These are phyloP conservation scores for Beauveria australis DNA, from an alignment of 2,329 filamentous ascomycete species.

Conservation along the genomic window DNA sequence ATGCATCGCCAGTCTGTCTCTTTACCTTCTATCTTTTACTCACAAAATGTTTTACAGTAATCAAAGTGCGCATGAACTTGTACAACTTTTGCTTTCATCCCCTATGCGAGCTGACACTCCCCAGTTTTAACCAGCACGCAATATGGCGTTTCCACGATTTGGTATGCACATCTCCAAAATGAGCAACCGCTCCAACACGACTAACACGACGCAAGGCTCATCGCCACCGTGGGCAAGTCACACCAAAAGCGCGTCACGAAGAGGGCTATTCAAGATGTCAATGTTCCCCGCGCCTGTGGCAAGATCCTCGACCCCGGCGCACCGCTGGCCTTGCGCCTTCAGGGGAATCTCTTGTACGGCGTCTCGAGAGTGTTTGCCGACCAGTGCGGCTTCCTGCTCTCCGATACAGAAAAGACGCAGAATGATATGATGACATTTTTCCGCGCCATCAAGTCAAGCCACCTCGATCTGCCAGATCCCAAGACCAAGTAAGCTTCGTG, in stretches of 20 bases:
- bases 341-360: conserved; percentile 81
- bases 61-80: conserved; percentile 57
- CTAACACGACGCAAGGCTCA: conserved; percentile 53
- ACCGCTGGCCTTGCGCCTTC: conserved; percentile 81
- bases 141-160: conserved; percentile 91
- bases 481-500: conserved; percentile 55
- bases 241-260: conserved; percentile 65
- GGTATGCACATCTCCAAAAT: conserved; percentile 46
- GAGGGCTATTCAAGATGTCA: conserved; percentile 81
- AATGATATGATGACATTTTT: conserved; percentile 64
- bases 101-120: conserved; percentile 13
- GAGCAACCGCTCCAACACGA: conserved; percentile 7
- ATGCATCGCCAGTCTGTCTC: background rate
- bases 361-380: conserved; percentile 78
- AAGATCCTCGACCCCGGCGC: conserved; percentile 77
- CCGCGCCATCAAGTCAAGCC: conserved; percentile 42
- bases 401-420: conserved; percentile 69
- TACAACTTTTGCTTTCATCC: too few relatives aligned
- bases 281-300: conserved; percentile 77
- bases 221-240: conserved; percentile 78
- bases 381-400: conserved; percentile 79
- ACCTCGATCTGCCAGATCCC: conserved; percentile 61
- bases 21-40: background rate
- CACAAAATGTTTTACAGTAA: conserved; percentile 87
- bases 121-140: conserved; percentile 73